Evolutionary conservation across 2,329 filamentous ascomycete genomes (phyloP), one percentile per base, ranked within the genome.

Genomic region (Plenodomus lindquistii): DNA sequence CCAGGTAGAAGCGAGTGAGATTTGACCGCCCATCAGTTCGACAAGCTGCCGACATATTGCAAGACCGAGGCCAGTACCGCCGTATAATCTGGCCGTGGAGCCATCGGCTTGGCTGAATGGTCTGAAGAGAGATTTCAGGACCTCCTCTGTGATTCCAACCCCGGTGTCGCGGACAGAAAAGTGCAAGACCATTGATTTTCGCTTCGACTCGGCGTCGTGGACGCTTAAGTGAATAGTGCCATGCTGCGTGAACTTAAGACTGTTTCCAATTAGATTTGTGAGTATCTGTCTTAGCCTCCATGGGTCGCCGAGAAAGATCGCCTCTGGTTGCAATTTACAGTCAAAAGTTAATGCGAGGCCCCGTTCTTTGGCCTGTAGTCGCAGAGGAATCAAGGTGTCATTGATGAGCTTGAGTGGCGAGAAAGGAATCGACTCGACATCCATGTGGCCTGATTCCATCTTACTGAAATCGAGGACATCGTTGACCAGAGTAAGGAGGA

Each of bases 261-360:
- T 66, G 40, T 75, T 75, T 10, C 72, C 72, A 16, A 76, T 48
- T 1, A 75, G 57, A 11, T 63, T 64, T 11, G 59, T 57, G 6
- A 74, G 51, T 2, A 75, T 66, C 24, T 58, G 55, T 4, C 72
- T 57, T 15, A 74, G 36, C 21, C 72, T 60, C 40, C 59, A 65
- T 1, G 71, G 65, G 46, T 75, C 73, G 0, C 74, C 74, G 55
- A 75, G 67, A 15, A 76, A 70, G 19, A 73, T 60, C 22, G 80
- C 67, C 43, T 45, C 42, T 6, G 82, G 77, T 18, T 81, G 76
- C 22, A 84, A 59, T 3, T 79, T 79, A 42, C 79, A 81, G 7
- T 79, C 73, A 54, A 83, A 82, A 1, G 80, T 82, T 58, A 81
- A 82, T 2, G 77, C 77, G 37, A 85, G 72, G 2, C 81, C 81